phyloP scores from a whole-genome alignment of 805 yeast species.

The Suhomyces prunicola region DNA sequence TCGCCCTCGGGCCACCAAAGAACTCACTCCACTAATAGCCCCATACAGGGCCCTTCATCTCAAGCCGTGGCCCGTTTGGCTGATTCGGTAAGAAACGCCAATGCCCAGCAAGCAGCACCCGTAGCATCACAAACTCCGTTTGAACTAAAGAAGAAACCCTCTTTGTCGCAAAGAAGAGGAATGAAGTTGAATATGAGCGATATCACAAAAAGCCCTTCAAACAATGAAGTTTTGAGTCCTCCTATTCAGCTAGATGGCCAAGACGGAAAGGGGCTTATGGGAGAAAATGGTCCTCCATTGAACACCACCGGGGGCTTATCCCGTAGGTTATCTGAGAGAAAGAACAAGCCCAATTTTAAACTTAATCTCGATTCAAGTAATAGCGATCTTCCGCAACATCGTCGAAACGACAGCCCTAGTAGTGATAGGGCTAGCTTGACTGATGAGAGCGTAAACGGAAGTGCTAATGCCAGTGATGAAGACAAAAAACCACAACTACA shows the following conservation, averaged over 20 bases:
- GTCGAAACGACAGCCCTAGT: slow-evolving; percentile 1
- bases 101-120: background rate
- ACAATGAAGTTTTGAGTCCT: background rate
- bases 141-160: slow-evolving; percentile 31
- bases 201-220: slow-evolving; percentile 7
- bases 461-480: background rate
- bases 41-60: background rate
- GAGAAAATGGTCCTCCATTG: background rate
- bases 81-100: background rate
- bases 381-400: slow-evolving; percentile 10
- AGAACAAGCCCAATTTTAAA: slow-evolving; percentile 38
- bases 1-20: slow-evolving; percentile 1
- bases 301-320: slow-evolving; percentile 34
- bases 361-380: slow-evolving; percentile 25
- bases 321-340: slow-evolving; percentile 37
- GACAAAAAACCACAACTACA: slow-evolving; percentile 36
- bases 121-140: background rate
- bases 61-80: slow-evolving; percentile 4
- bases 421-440: background rate
- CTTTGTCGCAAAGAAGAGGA: slow-evolving; percentile 54
- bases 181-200: slow-evolving; percentile 46
- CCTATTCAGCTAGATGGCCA: slow-evolving; percentile 1
- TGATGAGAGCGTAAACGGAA: background rate
- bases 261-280: background rate
- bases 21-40: background rate